Evolutionary conservation across 768 basidiomycete genomes (phyloP).

Genomic region (Leccinum longicurvipes): DNA sequence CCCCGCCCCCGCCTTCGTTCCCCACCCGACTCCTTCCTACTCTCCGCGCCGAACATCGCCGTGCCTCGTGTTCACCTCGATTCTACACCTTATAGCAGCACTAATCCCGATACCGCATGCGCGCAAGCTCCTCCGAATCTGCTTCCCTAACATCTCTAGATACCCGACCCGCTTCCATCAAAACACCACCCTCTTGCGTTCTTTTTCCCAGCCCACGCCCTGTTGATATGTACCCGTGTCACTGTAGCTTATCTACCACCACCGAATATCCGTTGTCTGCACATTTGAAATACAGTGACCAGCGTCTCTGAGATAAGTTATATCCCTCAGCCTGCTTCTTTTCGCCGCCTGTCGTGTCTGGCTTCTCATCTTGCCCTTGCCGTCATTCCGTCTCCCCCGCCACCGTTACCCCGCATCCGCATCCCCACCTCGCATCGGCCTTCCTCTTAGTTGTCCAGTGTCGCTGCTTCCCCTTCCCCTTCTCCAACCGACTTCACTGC

Average conservation of each 20-base stretch:
- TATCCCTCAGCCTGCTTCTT: too few relatives aligned
- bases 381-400: not conserved
- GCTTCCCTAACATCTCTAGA: conserved; percentile 2
- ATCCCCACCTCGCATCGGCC: not conserved
- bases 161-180: conserved; percentile 9
- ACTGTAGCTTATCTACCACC: not conserved
- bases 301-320: not conserved
- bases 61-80: not conserved
- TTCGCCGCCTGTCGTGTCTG: not conserved
- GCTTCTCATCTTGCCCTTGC: not conserved
- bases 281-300: not conserved
- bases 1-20: not conserved
- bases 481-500: not conserved
- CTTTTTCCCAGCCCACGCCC: conserved; percentile 9
- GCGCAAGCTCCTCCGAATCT: not conserved
- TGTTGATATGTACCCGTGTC: not conserved
- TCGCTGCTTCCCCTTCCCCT: not conserved
- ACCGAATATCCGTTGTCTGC: not conserved
- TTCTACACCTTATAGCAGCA: conserved; percentile 5
- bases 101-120: conserved; percentile 4
- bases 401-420: conserved; percentile 1
- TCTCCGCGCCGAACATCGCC: not conserved
- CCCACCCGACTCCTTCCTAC: not conserved
- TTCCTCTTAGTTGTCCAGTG: not conserved
- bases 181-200: conserved; percentile 7